phyloP scores from a whole-genome alignment of 257 asterid genomes.

The Knoxia roxburghii region DNA sequence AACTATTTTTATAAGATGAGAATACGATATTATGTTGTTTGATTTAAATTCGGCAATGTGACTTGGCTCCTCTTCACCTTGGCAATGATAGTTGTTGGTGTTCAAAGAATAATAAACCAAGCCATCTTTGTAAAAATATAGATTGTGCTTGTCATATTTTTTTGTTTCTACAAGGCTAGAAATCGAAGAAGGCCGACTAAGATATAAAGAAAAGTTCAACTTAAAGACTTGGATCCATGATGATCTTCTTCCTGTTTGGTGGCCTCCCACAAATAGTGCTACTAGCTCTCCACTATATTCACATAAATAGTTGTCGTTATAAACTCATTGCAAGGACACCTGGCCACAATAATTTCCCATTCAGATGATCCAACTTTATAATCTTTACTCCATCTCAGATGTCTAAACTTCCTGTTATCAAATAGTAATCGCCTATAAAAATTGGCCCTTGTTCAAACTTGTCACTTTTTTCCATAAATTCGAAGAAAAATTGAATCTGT shows the following conservation, averaged over 20 bases:
- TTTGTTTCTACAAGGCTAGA: neutral
- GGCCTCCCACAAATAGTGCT: neutral
- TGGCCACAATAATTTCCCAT: neutral
- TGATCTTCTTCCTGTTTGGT: no score
- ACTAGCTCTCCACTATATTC: constrained; percentile 1
- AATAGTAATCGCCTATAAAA: neutral
- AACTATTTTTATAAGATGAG: no score
- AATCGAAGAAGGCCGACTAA: neutral
- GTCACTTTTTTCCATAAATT: neutral
- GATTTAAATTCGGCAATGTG: neutral
- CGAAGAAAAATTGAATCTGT: neutral
- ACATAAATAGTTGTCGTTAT: neutral
- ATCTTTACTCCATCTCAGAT: neutral
- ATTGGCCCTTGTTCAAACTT: neutral
- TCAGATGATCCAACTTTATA: no score
- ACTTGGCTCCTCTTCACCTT: neutral
- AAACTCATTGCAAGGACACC: neutral
- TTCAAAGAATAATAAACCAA: neutral
- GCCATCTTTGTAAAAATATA: neutral
- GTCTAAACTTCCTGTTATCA: neutral
- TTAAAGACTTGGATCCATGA: neutral
- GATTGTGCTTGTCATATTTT: neutral
- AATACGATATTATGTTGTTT: no score
- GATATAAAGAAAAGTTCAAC: neutral
- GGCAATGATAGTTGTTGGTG: constrained; percentile 3